Base-by-base conservation (phyloP, 768 basidiomycete genomes). In the Hemileccinum rubropunctum region DNA sequence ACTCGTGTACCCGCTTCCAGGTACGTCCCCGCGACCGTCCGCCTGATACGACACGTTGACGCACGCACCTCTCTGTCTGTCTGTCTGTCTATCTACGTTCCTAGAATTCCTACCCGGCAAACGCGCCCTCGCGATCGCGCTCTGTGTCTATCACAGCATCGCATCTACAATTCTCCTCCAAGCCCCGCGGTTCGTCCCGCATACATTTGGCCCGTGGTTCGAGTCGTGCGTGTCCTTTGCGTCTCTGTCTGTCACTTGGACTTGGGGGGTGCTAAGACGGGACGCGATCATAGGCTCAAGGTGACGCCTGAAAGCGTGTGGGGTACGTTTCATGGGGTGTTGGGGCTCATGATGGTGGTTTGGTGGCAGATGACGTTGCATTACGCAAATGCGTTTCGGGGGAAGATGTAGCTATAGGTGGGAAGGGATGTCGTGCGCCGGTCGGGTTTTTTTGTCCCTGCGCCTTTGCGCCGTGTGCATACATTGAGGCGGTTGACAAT, bases 31-130 rank as follows among this genome's bases (percentile, higher is more conserved):
- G n/a, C n/a, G n/a, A n/a, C 20, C 32, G 9, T 18, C 3, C 3
- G 4, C 21, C 9, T 13, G 14, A 21, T 15, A 23, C 23, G 23
- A 23, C 23, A n/a, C n/a, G n/a, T n/a, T n/a, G n/a, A n/a, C n/a
- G n/a, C n/a, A n/a, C n/a, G n/a, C n/a, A n/a, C 23, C 23, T 23
- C 23, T 23, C 23, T n/a, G n/a, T n/a, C n/a, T n/a, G n/a, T n/a
- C n/a, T n/a, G n/a, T n/a, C n/a, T n/a, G 23, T 23, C 6, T 6
- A 23, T 23, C 23, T 6, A 23, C 23, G 23, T 23, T 23, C 23
- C n/a, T 11, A 88, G 90, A 92, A 58, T 91, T 88, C 66, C 71
- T 92, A 3, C 91, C 90, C 0, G 89, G 89, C 11, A 93, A 93
- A 71, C 82, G 91, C 14, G 91, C 88, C 0, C 67, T 92, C 9